Percentiles rank a stretch among this genome's conserved stretches.
Evolutionary conservation across 495 filamentous ascomycete genomes (phyloP).

Genomic region (Aspergillus indologenus): DNA sequence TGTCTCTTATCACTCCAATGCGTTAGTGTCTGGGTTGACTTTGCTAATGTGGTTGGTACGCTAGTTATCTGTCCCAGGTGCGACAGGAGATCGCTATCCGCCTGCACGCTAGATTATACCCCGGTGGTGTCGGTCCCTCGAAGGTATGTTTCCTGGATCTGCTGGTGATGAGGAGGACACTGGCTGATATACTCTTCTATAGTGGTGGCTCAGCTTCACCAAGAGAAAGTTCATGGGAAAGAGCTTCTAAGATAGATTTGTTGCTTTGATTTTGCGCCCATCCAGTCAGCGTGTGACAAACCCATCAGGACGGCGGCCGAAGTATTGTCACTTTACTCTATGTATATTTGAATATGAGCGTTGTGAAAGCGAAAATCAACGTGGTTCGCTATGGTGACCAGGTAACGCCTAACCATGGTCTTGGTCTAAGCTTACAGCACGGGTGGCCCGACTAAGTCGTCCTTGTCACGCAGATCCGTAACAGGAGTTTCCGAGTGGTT

Average conservation of each 20-base stretch:
- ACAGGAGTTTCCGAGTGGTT: background rate
- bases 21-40: constrained; percentile 13
- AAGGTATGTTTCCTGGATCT: constrained; percentile 54
- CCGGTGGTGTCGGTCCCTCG: constrained; percentile 76
- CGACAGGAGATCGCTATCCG: constrained; percentile 84
- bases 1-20: constrained; percentile 12
- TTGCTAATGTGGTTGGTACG: background rate
- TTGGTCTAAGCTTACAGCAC: too few species aligned
- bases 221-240: constrained; percentile 99
- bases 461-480: background rate
- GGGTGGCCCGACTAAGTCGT: too few species aligned
- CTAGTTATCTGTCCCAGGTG: constrained; percentile 76
- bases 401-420: background rate
- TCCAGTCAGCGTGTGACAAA: constrained; percentile 17
- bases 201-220: constrained; percentile 98
- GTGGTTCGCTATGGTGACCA: background rate
- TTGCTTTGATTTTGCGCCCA: constrained; percentile 17
- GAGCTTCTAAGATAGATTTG: constrained; percentile 56
- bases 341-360: constrained; percentile 13
- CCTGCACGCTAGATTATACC: constrained; percentile 81
- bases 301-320: constrained; percentile 6
- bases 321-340: constrained; percentile 8
- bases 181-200: constrained; percentile 9
- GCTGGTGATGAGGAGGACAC: background rate
- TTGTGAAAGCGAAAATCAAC: constrained; percentile 4